These are phyloP conservation scores for Saccharomyces eubayanus DNA, from an alignment of 805 yeast genomes.

Conservation along the genomic window DNA sequence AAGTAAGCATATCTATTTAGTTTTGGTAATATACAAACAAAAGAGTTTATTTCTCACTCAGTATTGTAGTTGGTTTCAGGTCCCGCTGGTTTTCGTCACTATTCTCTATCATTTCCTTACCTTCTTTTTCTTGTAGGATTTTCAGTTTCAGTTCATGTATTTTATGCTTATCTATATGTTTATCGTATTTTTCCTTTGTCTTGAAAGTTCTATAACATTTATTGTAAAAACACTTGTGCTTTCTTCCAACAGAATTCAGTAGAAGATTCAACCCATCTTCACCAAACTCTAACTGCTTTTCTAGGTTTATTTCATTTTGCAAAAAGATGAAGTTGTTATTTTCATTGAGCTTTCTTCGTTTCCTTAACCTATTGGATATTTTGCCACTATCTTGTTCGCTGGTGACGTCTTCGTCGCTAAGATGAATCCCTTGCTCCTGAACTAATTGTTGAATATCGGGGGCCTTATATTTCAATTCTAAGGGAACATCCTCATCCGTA, in stretches of 20 bases:
- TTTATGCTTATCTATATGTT: constrained; percentile 29
- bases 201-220: constrained; percentile 49
- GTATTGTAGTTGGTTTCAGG: background rate
- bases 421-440: background rate
- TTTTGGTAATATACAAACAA: background rate
- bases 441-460: background rate
- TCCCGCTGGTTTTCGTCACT: background rate
- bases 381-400: background rate
- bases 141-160: constrained; percentile 29
- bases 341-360: background rate
- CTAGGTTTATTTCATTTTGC: constrained; percentile 20
- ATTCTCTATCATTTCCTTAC: background rate
- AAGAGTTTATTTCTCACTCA: background rate
- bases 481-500: constrained; percentile 8
- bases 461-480: constrained; percentile 2
- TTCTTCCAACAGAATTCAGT: constrained; percentile 29
- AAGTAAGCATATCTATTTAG: background rate
- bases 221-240: constrained; percentile 41
- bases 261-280: constrained; percentile 24
- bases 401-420: background rate
- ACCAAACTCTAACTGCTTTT: constrained; percentile 20
- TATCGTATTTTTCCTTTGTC: constrained; percentile 29
- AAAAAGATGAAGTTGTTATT: constrained; percentile 13
- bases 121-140: constrained; percentile 12
- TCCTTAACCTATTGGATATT: background rate